Evolutionary conservation across 2,329 filamentous ascomycete genomes (phyloP).

Genomic region (Penicillium hesseltinei): DNA sequence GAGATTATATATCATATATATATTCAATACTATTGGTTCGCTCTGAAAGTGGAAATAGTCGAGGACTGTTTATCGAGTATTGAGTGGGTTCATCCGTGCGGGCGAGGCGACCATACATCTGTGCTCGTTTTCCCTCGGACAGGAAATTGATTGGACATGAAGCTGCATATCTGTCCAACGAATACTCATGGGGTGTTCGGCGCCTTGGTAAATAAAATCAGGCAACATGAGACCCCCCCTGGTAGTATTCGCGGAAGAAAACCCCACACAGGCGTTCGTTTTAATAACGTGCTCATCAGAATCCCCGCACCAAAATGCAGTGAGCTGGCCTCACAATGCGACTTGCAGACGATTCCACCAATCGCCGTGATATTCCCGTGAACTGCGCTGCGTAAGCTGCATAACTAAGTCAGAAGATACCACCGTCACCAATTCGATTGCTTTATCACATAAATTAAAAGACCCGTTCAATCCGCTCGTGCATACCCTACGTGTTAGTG

Average conservation of each 20-base stretch:
- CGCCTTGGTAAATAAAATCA: not conserved
- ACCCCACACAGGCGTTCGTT: not conserved
- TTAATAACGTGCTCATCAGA: not conserved
- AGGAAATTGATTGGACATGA: not conserved
- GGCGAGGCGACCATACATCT: not conserved
- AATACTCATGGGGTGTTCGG: not conserved
- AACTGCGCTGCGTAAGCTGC: conserved; percentile 4
- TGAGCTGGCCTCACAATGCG: not conserved
- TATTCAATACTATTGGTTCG: not conserved
- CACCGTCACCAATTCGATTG: not conserved
- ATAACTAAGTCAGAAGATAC: conserved; percentile 6
- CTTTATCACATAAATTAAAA: not conserved
- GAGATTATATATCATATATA: not conserved
- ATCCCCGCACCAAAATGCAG: not conserved
- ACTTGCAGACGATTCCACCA: not conserved
- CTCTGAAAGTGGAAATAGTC: not conserved
- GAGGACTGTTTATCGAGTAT: not conserved
- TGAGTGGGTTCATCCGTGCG: not conserved
- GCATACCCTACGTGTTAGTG: conserved; percentile 5
- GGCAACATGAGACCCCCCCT: not conserved
- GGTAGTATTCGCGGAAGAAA: not conserved
- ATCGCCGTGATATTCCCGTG: not conserved
- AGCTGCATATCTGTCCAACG: not conserved
- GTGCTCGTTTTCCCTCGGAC: not conserved
- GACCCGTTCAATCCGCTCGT: conserved; percentile 1